These are phyloP conservation scores for Austropuccinia psidii DNA, from an alignment of 1,284 basidiomycete genomes.

Conservation along the genomic window DNA sequence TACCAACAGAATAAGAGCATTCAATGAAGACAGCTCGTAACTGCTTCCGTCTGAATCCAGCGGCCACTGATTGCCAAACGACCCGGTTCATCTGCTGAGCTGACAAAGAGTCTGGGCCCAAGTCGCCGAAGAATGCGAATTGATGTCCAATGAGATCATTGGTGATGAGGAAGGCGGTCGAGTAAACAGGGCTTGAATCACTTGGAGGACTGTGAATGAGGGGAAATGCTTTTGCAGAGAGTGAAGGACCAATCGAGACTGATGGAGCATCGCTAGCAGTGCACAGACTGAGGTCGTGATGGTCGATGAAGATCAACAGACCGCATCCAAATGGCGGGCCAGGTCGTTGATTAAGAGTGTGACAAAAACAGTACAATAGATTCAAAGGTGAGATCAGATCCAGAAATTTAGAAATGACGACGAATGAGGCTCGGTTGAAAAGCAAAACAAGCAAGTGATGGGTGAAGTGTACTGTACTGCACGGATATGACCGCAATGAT, in stretches of 20 bases:
- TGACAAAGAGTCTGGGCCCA: conserved; percentile 65
- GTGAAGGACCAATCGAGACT: neutral
- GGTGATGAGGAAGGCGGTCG: conserved; percentile 66
- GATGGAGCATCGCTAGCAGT: conserved; percentile 54
- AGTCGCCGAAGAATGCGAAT: conserved; percentile 67
- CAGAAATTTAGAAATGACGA: no score
- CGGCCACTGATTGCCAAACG: conserved; percentile 64
- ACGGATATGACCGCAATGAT: no score
- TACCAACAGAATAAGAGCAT: neutral
- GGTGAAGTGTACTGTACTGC: no score
- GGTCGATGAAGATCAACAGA: neutral
- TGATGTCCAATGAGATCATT: conserved; percentile 57
- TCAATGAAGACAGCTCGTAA: neutral
- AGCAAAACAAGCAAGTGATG: no score
- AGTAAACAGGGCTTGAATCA: conserved; percentile 52
- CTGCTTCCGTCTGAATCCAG: conserved; percentile 3
- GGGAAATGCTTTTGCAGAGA: conserved; percentile 5
- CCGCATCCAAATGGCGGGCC: no score
- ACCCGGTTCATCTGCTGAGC: conserved; percentile 55
- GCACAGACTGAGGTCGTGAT: neutral
- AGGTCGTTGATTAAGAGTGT: no score
- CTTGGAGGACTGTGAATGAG: conserved; percentile 29
- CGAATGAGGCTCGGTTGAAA: no score
- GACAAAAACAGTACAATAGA: no score
- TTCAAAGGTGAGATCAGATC: no score